Conservation (phyloP, 2,329 filamentous ascomycete species). For the Paracoccidioides brasiliensis region DNA sequence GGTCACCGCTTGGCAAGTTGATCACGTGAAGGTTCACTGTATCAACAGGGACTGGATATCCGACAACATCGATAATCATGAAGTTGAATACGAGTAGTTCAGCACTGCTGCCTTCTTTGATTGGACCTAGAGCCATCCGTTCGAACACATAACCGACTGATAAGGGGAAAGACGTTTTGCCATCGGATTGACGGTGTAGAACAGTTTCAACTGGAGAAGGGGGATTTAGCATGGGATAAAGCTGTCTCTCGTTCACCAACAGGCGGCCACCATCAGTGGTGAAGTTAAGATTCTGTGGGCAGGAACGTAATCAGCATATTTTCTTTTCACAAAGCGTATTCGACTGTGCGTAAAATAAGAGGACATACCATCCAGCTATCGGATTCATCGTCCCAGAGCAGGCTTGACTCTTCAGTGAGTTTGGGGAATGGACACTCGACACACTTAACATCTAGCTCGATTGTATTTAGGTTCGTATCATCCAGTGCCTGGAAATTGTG, state of each 20-base stretch:
- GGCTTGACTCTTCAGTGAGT: slow-evolving; percentile 16
- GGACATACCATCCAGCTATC: slow-evolving; percentile 25
- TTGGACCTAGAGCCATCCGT: slow-evolving; percentile 20
- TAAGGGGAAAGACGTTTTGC: slow-evolving; percentile 24
- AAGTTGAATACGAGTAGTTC: slow-evolving; percentile 30
- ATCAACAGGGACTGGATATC: slow-evolving; percentile 32
- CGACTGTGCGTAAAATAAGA: not conserved
- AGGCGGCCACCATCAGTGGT: slow-evolving; percentile 22
- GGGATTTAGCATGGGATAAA: slow-evolving; percentile 25
- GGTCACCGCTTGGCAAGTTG: slow-evolving; percentile 22
- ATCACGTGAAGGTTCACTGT: slow-evolving; percentile 30
- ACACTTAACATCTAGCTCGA: slow-evolving; percentile 21
- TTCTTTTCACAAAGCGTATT: not conserved
- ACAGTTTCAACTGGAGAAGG: slow-evolving; percentile 21
- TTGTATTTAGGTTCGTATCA: slow-evolving; percentile 16
- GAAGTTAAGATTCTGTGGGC: slow-evolving; percentile 25
- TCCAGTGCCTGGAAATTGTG: slow-evolving; percentile 10
- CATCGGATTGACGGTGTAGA: slow-evolving; percentile 25
- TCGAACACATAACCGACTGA: slow-evolving; percentile 33
- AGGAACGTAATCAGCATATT: slow-evolving; percentile 1
- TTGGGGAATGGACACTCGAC: slow-evolving; percentile 28
- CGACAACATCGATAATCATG: slow-evolving; percentile 33
- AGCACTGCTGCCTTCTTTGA: slow-evolving; percentile 18
- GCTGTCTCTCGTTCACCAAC: slow-evolving; percentile 26
- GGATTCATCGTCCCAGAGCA: slow-evolving; percentile 23